These are phyloP conservation scores for Choanephora cucurbitarum DNA, from an alignment of 371 early-diverging fungal genomes.

Conservation along the genomic window DNA sequence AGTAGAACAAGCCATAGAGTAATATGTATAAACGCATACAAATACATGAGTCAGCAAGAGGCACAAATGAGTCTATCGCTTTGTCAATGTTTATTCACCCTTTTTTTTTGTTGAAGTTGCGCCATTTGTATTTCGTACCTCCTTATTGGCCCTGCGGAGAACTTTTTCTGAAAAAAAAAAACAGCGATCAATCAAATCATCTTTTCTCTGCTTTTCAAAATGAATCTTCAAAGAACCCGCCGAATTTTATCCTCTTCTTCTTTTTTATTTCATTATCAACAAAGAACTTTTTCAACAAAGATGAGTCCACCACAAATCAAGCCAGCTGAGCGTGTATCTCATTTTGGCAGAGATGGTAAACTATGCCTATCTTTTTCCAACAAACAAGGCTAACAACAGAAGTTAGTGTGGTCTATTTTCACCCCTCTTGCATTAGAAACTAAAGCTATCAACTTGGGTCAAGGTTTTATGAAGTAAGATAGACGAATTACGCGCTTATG, in stretches of 20 bases:
- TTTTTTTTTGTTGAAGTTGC: constrained; percentile 4
- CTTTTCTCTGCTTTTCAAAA: not conserved
- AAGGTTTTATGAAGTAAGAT: constrained; percentile 82
- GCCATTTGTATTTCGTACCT: not conserved
- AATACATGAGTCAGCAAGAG: no score
- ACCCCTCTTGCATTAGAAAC: constrained; percentile 83
- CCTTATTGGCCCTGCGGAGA: not conserved
- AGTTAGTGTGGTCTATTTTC: constrained; percentile 89
- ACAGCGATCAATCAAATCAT: not conserved
- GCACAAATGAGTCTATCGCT: no score
- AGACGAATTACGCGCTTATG: no score
- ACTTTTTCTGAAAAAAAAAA: not conserved
- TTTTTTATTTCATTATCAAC: not conserved
- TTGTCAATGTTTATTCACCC: no score
- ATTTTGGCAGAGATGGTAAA: constrained; percentile 50
- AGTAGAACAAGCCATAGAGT: no score
- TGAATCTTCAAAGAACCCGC: no score
- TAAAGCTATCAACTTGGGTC: constrained; percentile 93
- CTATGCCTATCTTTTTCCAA: not conserved
- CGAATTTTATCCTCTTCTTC: not conserved
- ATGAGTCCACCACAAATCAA: constrained; percentile 19
- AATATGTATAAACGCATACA: no score
- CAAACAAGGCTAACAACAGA: not conserved
- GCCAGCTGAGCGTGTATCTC: constrained; percentile 42
- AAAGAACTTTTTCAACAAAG: not conserved